phyloP scores from a whole-genome alignment of 345 rosid genomes.

The Limnanthes douglasii region DNA sequence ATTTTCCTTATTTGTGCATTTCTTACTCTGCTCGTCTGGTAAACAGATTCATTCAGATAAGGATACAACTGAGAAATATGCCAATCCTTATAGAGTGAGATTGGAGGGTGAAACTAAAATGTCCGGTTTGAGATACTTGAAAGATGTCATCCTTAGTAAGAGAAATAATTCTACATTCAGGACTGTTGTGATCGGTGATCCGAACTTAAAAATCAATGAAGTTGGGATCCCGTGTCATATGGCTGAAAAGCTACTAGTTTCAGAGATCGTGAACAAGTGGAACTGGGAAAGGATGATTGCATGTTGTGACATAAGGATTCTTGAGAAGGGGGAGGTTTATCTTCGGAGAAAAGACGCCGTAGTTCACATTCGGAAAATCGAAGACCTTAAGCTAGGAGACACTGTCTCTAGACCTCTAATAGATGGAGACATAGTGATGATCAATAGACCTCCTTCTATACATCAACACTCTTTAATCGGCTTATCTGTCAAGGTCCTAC shows the following conservation, averaged over 20 bases:
- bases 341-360: constrained; percentile 50
- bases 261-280: constrained; percentile 60
- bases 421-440: constrained; percentile 65
- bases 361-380: constrained; percentile 21
- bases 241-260: constrained; percentile 61
- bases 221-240: constrained; percentile 70
- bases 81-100: constrained; percentile 22
- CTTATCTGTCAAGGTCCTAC: constrained; percentile 56
- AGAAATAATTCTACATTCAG: constrained; percentile 73
- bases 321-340: constrained; percentile 43
- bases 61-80: too few species aligned
- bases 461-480: constrained; percentile 88
- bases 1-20: constrained; percentile 2
- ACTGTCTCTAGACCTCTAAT: constrained; percentile 40
- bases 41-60: constrained; percentile 23
- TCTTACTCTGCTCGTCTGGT: constrained; percentile 45
- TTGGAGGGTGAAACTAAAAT: constrained; percentile 28
- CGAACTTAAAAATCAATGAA: constrained; percentile 51
- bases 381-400: constrained; percentile 54
- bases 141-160: constrained; percentile 84
- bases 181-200: constrained; percentile 85
- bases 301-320: constrained; percentile 26
- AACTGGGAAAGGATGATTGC: constrained; percentile 43
- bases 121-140: constrained; percentile 79
- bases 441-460: constrained; percentile 91